Conservation (phyloP, 495 filamentous ascomycete species). For the Penicillium simplicissimum region DNA sequence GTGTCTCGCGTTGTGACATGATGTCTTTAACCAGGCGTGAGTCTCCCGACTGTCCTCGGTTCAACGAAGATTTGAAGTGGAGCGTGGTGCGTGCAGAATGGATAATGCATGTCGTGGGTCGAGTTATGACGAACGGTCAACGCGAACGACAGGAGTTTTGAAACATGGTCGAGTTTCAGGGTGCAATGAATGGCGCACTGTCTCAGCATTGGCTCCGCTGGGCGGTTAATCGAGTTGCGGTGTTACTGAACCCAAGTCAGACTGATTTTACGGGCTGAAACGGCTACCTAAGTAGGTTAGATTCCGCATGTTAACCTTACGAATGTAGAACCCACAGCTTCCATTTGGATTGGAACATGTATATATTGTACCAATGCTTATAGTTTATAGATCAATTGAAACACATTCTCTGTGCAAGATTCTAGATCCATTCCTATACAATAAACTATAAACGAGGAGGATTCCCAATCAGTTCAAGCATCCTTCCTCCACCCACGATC, state of each 20-base stretch:
- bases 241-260: not conserved
- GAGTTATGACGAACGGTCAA: not conserved
- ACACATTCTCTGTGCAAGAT: constrained; percentile 1
- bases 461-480: not conserved
- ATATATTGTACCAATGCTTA: not conserved
- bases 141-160: constrained; percentile 11
- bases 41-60: not conserved
- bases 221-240: not conserved
- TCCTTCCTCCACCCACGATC: not conserved
- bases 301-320: constrained; percentile 18
- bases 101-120: not conserved
- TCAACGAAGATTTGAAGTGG: not conserved
- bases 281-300: not conserved
- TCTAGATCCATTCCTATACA: constrained; percentile 5
- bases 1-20: not conserved
- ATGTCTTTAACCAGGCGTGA: not conserved
- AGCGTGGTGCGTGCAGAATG: not conserved
- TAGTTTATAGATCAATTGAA: not conserved
- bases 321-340: not conserved
- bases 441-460: constrained; percentile 4
- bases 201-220: constrained; percentile 8
- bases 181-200: not conserved
- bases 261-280: constrained; percentile 11
- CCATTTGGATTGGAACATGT: not conserved
- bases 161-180: constrained; percentile 14